Conservation (phyloP, 2,329 filamentous ascomycete genomes). For the Cladosporium halotolerans region DNA sequence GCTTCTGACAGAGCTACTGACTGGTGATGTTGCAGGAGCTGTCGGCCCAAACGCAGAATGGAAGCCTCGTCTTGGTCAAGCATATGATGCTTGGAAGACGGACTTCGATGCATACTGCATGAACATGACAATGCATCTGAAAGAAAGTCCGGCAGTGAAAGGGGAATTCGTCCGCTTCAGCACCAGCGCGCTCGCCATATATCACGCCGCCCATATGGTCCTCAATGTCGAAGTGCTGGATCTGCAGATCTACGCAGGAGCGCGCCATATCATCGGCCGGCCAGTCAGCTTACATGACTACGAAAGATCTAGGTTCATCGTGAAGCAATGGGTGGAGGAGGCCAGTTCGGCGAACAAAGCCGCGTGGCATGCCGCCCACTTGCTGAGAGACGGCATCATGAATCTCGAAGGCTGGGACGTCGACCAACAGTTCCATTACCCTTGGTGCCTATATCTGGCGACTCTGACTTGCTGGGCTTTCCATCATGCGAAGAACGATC, state of each 20-base stretch:
- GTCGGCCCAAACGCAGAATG: constrained; percentile 35
- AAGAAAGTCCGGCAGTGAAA: constrained; percentile 25
- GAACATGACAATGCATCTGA: constrained; percentile 30
- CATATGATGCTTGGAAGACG: constrained; percentile 53
- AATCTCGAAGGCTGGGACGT: constrained; percentile 47
- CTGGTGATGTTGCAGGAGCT: not conserved
- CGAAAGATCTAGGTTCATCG: constrained; percentile 43
- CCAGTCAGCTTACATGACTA: constrained; percentile 48
- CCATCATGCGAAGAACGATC: constrained; percentile 37
- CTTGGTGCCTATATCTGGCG: constrained; percentile 57
- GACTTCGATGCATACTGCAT: constrained; percentile 52
- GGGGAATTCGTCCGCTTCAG: constrained; percentile 43
- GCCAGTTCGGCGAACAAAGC: constrained; percentile 36
- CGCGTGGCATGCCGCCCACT: constrained; percentile 48
- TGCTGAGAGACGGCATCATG: constrained; percentile 47
- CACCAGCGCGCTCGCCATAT: constrained; percentile 49
- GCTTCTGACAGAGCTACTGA: not conserved
- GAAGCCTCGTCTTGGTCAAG: constrained; percentile 46
- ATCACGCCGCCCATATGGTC: constrained; percentile 52
- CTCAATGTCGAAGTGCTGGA: constrained; percentile 55
- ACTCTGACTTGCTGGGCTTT: constrained; percentile 55
- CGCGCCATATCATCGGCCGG: constrained; percentile 53
- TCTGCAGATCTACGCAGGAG: constrained; percentile 56
- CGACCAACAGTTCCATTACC: constrained; percentile 53
- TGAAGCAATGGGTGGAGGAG: constrained; percentile 46